Conservation (phyloP, 2,329 filamentous ascomycete species). For the Ceratocystis albifundus region DNA sequence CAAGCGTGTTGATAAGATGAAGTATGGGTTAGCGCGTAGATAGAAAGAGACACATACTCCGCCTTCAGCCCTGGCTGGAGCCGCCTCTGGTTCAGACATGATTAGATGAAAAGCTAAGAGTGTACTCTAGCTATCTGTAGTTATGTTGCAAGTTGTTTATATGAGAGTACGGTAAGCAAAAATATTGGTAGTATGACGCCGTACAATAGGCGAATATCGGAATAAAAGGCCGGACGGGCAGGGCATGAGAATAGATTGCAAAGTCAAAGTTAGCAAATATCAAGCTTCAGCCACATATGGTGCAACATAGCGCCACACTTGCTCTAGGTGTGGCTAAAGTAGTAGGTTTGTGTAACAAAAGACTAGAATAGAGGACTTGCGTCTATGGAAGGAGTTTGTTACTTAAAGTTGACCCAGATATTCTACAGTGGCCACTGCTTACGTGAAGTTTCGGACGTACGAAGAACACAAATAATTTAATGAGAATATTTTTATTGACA, state of each 20-base stretch:
- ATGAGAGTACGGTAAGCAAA: neutral
- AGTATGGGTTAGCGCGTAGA: neutral
- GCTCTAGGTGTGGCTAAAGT: neutral
- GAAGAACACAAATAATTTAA: neutral
- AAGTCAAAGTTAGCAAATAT: neutral
- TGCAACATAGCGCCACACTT: neutral
- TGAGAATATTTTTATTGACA: neutral
- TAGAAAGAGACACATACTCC: slow-evolving; percentile 11
- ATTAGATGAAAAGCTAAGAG: neutral
- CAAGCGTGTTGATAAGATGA: no score
- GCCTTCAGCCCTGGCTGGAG: slow-evolving; percentile 13
- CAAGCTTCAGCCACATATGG: neutral
- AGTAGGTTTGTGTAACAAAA: neutral
- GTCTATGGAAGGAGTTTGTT: neutral
- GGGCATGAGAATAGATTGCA: neutral
- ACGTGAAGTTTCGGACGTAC: neutral
- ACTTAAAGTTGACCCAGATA: neutral
- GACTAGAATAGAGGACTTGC: neutral
- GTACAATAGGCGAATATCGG: neutral
- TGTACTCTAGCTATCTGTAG: neutral
- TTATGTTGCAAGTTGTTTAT: neutral
- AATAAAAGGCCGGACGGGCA: no score
- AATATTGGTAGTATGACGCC: neutral
- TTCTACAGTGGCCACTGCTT: neutral
- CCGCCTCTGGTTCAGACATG: slow-evolving; percentile 13